Evolutionary conservation across 192 early-diverging fungal species (phyloP), one percentile per base, ranked within the genome.

Genomic region (Allomyces macrogynus): DNA sequence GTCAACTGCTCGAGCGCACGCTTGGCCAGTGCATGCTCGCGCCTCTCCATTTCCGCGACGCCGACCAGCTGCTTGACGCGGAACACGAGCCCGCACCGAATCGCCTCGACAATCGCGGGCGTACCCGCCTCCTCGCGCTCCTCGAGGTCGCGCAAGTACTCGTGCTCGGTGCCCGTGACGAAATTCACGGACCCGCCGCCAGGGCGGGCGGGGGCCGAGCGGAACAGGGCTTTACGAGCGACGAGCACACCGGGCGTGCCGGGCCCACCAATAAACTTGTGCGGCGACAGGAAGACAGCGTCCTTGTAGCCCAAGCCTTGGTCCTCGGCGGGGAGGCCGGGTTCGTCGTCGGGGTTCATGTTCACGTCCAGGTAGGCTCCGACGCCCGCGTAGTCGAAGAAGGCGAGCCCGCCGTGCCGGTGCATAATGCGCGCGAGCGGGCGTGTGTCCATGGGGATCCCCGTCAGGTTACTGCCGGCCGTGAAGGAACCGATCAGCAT

Each of bases 241-340:
- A 73, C 64, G 11, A 76, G 70, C 20, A 76, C 60, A 32, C 77
- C 77, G 0, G 77, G 72, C 1, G 70, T 67, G 12, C 70, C 69
- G 14, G 74, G 77, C n/a, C 72, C 72, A 12, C 77, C 74, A 40
- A 76, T 65, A 23, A 78, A 71, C 67, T 78, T 78, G 73, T 76
- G 76, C 18, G 76, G 72, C 12, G 70, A 72, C 27, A 76, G 44
- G 16, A 74, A 71, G 4, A 76, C 68, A n/a, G 67, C 74, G 60
- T 76, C 74, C 61, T 69, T 73, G 63, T 69, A 73, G 32, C 68
- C 72, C 0, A 73, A 66, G 22, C 66, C 69, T 57, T 20, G 61
- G n/a, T 62, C 25, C 23, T 42, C 11, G 26, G 63, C 43, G 25
- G 61, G 44, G 5, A 40, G 24, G 5, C n/a, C 67, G 64, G 11